These are phyloP conservation scores for Lodderomyces elongisporus DNA, from an alignment of 1,139 yeast species.

Conservation along the genomic window DNA sequence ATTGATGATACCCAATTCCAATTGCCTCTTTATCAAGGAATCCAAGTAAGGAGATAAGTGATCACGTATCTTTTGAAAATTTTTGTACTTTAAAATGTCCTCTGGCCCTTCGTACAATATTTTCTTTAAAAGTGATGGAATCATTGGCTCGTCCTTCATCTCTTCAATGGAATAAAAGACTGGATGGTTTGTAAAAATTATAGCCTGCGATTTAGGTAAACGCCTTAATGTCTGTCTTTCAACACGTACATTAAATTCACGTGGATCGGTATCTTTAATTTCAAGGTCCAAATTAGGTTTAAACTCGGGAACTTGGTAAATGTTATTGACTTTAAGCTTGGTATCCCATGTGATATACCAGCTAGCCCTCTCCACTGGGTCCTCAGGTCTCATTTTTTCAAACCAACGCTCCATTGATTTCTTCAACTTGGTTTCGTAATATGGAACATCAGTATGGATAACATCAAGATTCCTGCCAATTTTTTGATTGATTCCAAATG, in stretches of 20 bases:
- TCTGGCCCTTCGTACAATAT: constrained; percentile 65
- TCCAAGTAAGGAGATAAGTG: constrained; percentile 58
- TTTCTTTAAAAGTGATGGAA: constrained; percentile 62
- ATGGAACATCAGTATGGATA: constrained; percentile 70
- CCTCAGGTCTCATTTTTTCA: constrained; percentile 51
- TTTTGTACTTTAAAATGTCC: constrained; percentile 58
- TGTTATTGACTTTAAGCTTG: constrained; percentile 49
- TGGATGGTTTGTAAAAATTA: constrained; percentile 63
- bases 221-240: constrained; percentile 52
- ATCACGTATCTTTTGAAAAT: constrained; percentile 52
- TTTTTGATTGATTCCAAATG: constrained; percentile 56
- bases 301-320: constrained; percentile 43
- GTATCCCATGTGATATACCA: constrained; percentile 76
- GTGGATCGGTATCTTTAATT: constrained; percentile 34
- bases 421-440: constrained; percentile 60
- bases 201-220: constrained; percentile 43
- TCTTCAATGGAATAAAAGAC: constrained; percentile 65
- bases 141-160: constrained; percentile 71
- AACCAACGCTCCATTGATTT: constrained; percentile 76
- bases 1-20: constrained; percentile 49
- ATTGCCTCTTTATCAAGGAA: constrained; percentile 50
- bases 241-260: constrained; percentile 52
- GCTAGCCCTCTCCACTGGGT: constrained; percentile 69
- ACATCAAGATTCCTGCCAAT: constrained; percentile 58
- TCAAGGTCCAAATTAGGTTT: constrained; percentile 25